Base-by-base conservation (phyloP, 495 filamentous ascomycete species). In the Penicillium dipodomyicola region DNA sequence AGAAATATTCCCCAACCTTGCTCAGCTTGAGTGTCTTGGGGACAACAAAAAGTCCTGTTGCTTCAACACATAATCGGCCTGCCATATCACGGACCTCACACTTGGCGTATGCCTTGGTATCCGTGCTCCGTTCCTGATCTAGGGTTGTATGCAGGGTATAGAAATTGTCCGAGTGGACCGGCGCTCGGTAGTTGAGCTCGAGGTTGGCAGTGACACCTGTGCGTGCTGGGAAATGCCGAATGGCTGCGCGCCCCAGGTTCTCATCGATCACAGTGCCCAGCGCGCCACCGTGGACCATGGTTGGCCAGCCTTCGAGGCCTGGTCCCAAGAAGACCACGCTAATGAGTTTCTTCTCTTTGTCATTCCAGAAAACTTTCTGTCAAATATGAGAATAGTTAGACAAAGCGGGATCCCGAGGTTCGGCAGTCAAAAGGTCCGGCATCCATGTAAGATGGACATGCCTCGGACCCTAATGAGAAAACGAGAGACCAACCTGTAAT, bases 261-360 rank as follows among this genome's bases (percentile, higher is more conserved):
- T 95, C 90, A 67, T 90, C 87, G 32, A 92, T 68, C 8, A 91
- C 64, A 0, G 87, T 91, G 4, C 84, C 89, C 37, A 90, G 76
- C 3, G 79, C 77, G 17, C 90, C 90, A 17, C 90, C 90, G 71
- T 95, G 90, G 49, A 87, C 83, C 20, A 91, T 74, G 2, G 80
- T 81, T n/a, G 88, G 89, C 87, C 87, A 92, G 2, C 90, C 89
- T 32, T 83, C 74, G 20, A 85, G 64, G 14, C 75, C 82, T 1
- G 66, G 44, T 30, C 90, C 90, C 40, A 93, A 80, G 66, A 73
- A 87, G 17, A 92, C 73, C 15, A 93, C 67, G 54, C 71, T 79
- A 39, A 81, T 57, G 4, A 80, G 58, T 56, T 71, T 72, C 42
- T 76, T 65, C 37, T 76, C 76, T 41, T 73, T 73, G 20, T 74